Percentiles rank a stretch among this genome's conserved stretches.
Evolutionary conservation across 768 basidiomycete genomes (phyloP).

Genomic region (Psilocybe cyanescens): DNA sequence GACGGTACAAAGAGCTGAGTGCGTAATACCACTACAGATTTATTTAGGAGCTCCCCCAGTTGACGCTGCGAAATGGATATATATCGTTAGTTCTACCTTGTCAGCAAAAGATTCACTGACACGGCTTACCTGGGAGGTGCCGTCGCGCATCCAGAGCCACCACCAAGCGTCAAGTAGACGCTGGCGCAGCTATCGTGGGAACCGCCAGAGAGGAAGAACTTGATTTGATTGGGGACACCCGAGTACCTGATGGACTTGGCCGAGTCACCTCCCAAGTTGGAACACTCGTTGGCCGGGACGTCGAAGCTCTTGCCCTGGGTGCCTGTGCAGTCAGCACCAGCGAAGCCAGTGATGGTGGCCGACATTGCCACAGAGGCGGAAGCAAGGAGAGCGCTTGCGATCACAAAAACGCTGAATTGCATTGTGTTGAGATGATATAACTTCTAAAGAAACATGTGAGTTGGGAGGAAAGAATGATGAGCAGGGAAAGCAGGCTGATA

Average conservation of each 20-base stretch:
- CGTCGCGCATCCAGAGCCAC: neutral
- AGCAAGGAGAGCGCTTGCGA: slow-evolving; percentile 14
- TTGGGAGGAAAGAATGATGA: too few species aligned
- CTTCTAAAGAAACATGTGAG: too few species aligned
- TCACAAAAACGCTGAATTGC: slow-evolving; percentile 22
- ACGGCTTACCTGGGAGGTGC: neutral
- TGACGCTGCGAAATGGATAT: neutral
- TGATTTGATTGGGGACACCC: slow-evolving; percentile 17
- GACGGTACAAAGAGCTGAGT: too few species aligned
- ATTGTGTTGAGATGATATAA: slow-evolving; percentile 7
- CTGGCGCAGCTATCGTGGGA: slow-evolving; percentile 18
- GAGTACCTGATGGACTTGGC: slow-evolving; percentile 22
- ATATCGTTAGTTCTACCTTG: neutral
- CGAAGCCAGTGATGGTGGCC: slow-evolving; percentile 12
- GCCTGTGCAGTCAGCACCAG: slow-evolving; percentile 13
- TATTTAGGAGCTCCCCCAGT: neutral
- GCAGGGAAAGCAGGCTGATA: too few species aligned
- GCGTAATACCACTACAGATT: too few species aligned
- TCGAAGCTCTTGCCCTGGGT: neutral
- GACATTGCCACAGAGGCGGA: slow-evolving; percentile 20
- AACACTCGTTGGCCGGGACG: slow-evolving; percentile 10
- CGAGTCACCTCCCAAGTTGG: slow-evolving; percentile 16
- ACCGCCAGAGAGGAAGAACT: slow-evolving; percentile 21
- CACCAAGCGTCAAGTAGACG: neutral
- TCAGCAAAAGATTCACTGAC: neutral